These are phyloP conservation scores for Dactylellina parvicollis DNA, from an alignment of 2,329 filamentous ascomycete species.

Conservation along the genomic window DNA sequence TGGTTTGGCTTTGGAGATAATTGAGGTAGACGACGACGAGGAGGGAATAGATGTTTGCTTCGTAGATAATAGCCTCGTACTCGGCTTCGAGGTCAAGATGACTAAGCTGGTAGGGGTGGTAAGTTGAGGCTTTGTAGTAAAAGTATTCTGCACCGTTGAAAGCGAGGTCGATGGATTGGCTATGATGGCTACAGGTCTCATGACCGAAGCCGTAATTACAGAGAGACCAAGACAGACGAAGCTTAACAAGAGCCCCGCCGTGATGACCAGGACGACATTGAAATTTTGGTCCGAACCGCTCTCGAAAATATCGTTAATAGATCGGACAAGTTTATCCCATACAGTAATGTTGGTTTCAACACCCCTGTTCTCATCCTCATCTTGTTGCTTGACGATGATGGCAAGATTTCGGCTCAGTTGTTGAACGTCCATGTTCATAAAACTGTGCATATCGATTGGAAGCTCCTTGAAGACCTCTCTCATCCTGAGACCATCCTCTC, in stretches of 20 bases:
- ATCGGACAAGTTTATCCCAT: constrained; percentile 23
- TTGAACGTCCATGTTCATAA: constrained; percentile 66
- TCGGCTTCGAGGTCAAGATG: constrained; percentile 13
- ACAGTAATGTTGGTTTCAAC: constrained; percentile 1
- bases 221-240: constrained; percentile 31
- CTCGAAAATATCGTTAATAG: constrained; percentile 23
- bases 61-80: constrained; percentile 35
- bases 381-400: constrained; percentile 60
- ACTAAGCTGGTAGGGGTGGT: constrained; percentile 18
- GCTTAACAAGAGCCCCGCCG: constrained; percentile 23
- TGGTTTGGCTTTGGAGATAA: not conserved
- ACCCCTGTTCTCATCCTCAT: constrained; percentile 21
- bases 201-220: constrained; percentile 5
- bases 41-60: constrained; percentile 6
- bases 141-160: not conserved
- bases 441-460: constrained; percentile 66
- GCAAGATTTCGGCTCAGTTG: constrained; percentile 68
- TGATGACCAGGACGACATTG: constrained; percentile 1
- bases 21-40: constrained; percentile 12
- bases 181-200: not conserved
- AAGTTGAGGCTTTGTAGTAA: constrained; percentile 19
- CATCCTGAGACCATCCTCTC: constrained; percentile 54
- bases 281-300: not conserved
- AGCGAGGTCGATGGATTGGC: not conserved
- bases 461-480: constrained; percentile 61